These are phyloP conservation scores for Candida krabiensis DNA, from an alignment of 805 yeast genomes.

Conservation along the genomic window DNA sequence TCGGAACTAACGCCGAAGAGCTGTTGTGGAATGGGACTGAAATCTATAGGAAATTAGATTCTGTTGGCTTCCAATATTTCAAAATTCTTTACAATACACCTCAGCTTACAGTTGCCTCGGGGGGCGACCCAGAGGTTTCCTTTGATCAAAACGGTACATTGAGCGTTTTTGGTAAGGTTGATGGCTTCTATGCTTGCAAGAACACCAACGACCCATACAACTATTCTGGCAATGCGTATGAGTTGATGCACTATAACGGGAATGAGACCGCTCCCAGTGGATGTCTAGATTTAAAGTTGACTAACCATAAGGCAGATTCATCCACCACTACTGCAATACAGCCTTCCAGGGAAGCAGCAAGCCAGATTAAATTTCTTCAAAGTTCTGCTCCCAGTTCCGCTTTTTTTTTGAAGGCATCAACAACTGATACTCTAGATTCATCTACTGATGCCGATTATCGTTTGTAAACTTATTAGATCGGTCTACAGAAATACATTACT, in stretches of 20 bases:
- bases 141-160: slow-evolving; percentile 19
- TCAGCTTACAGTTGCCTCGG: background rate
- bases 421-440: no score
- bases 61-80: background rate
- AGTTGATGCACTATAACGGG: slow-evolving; percentile 24
- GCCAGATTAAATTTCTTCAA: no score
- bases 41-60: background rate
- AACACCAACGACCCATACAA: slow-evolving; percentile 43
- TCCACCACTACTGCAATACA: no score
- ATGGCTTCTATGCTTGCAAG: slow-evolving; percentile 39
- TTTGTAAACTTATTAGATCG: no score
- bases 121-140: background rate
- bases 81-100: background rate
- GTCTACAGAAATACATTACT: no score
- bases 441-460: no score
- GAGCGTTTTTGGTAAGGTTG: slow-evolving; percentile 27
- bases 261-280: slow-evolving; percentile 15
- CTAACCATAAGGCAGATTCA: background rate
- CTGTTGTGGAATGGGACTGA: background rate
- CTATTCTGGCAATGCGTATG: slow-evolving; percentile 29
- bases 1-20: slow-evolving; percentile 15
- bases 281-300: slow-evolving; percentile 1
- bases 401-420: no score
- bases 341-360: no score
- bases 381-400: no score